phyloP scores from a whole-genome alignment of 805 yeast genomes.

The Zygotorulaspora sp. region DNA sequence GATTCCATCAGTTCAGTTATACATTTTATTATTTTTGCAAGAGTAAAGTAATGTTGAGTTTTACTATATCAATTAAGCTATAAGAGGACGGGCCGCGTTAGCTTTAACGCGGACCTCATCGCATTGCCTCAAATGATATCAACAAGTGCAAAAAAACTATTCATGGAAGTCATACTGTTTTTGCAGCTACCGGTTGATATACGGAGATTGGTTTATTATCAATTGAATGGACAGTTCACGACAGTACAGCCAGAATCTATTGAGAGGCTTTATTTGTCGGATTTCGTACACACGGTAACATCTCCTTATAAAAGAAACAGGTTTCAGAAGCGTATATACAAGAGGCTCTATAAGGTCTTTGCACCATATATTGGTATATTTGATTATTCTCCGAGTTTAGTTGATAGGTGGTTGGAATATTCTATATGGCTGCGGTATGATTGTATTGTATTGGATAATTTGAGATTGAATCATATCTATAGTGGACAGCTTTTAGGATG shows the following conservation, averaged over 20 bases:
- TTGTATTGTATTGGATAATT: conserved; percentile 28
- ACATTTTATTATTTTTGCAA: too few relatives aligned
- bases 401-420: conserved; percentile 25
- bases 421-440: conserved; percentile 30
- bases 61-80: too few relatives aligned
- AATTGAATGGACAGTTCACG: conserved; percentile 20
- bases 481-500: conserved; percentile 23
- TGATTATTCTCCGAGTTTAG: conserved; percentile 22
- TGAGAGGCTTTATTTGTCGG: conserved; percentile 8
- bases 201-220: conserved; percentile 24
- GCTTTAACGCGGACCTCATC: not conserved
- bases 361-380: conserved; percentile 24
- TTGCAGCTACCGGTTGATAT: conserved; percentile 26
- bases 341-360: conserved; percentile 15
- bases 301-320: conserved; percentile 2
- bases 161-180: conserved; percentile 17
- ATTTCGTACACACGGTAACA: conserved; percentile 5
- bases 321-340: conserved; percentile 6
- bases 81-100: too few relatives aligned
- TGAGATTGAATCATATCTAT: conserved; percentile 26
- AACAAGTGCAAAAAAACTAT: not conserved
- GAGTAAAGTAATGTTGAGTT: too few relatives aligned
- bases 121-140: not conserved
- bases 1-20: not conserved
- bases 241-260: conserved; percentile 8